phyloP scores from a whole-genome alignment of 176 grass and related monocot genomes.

The Aegilops speltoides region DNA sequence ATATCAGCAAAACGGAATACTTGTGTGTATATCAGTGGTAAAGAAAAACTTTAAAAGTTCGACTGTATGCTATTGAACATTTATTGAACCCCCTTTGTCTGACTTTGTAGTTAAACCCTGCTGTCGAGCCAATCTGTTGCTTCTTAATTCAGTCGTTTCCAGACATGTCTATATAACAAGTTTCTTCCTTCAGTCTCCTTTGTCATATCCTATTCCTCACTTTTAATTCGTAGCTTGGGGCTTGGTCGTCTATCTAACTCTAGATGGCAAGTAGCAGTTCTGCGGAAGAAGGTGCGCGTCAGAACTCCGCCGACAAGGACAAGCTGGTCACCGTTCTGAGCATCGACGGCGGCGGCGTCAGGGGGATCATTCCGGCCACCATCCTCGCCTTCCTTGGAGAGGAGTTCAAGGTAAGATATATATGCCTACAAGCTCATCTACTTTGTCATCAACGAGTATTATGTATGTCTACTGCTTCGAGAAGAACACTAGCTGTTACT shows the following conservation, averaged over 20 bases:
- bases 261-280: slow-evolving; percentile 29
- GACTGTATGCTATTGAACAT: too few relatives aligned
- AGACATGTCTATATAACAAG: slow-evolving; percentile 28
- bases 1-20: background rate
- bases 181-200: background rate
- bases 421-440: background rate
- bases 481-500: too few relatives aligned
- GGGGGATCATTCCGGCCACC: slow-evolving; percentile 72
- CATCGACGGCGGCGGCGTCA: slow-evolving; percentile 70
- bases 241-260: background rate
- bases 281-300: background rate
- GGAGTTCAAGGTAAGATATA: slow-evolving; percentile 56
- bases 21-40: background rate
- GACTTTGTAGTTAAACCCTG: background rate
- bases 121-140: background rate
- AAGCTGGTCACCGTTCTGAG: slow-evolving; percentile 63
- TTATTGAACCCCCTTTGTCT: background rate
- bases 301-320: slow-evolving; percentile 32
- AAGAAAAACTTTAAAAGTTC: background rate
- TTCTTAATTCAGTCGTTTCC: slow-evolving; percentile 19
- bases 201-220: background rate
- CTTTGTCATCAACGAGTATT: background rate
- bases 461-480: background rate
- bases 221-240: background rate
- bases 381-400: slow-evolving; percentile 57